phyloP scores from a whole-genome alignment of 352 stramenopile genomes.

The Globisporangium abappressorium region DNA sequence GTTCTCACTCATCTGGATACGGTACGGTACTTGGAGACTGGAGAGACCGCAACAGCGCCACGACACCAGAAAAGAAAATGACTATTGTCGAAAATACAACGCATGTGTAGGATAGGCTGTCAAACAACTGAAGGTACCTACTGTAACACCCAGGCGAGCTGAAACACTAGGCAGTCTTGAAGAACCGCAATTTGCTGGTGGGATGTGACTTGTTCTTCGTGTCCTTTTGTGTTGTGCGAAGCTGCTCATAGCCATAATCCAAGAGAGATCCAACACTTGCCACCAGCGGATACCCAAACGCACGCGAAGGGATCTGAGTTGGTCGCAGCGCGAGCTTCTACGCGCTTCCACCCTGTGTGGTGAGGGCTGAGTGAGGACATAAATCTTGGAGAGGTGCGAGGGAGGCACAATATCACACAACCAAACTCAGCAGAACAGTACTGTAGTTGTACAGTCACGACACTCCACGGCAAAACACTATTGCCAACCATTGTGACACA shows the following conservation, averaged over 20 bases:
- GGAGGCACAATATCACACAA: too few species aligned
- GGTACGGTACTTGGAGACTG: neutral
- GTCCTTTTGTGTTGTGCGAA: neutral
- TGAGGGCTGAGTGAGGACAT: neutral
- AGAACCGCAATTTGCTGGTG: neutral
- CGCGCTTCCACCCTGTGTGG: constrained; percentile 1
- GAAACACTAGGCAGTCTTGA: constrained; percentile 6
- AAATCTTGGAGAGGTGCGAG: too few species aligned
- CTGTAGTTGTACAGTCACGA: too few species aligned
- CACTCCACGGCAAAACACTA: too few species aligned
- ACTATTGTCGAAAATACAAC: neutral
- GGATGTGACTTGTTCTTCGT: neutral
- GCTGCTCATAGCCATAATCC: neutral
- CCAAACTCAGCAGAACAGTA: too few species aligned
- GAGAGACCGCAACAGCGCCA: neutral
- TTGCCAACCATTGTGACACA: neutral
- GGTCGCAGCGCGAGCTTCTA: constrained; percentile 1
- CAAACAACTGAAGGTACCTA: neutral
- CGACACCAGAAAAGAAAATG: constrained; percentile 13
- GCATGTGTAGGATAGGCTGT: neutral
- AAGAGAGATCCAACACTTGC: neutral
- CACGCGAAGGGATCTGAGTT: constrained; percentile 9
- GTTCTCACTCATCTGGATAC: neutral
- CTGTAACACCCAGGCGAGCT: neutral
- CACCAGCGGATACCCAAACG: neutral